Evolutionary conservation across 2,329 filamentous ascomycete genomes (phyloP).

Genomic region (Tolypocladium paradoxum): DNA sequence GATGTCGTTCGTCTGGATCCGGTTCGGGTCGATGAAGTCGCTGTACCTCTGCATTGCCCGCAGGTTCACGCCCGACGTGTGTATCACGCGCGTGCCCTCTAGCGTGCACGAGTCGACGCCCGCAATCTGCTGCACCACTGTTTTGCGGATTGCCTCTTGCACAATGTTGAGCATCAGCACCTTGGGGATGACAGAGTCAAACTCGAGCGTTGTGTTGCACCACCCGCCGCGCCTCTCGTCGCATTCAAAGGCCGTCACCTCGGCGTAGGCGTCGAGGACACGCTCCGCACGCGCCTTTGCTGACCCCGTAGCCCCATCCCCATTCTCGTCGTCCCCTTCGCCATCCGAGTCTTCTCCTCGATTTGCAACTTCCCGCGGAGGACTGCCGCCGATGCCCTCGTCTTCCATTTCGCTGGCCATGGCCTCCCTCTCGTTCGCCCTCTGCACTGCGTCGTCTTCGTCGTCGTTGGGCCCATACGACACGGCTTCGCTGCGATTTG

Average conservation of each 20-base stretch:
- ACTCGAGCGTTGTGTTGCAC: constrained; percentile 76
- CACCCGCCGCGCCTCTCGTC: constrained; percentile 62
- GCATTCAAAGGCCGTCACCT: constrained; percentile 70
- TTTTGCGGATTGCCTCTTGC: constrained; percentile 65
- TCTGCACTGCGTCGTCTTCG: constrained; percentile 68
- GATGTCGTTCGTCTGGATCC: constrained; percentile 86
- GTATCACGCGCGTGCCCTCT: constrained; percentile 49
- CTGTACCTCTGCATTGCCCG: constrained; percentile 82
- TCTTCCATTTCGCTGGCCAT: constrained; percentile 26
- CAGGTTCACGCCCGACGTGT: constrained; percentile 80
- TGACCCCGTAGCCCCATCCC: constrained; percentile 25
- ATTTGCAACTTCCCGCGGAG: constrained; percentile 19
- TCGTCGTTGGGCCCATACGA: constrained; percentile 92
- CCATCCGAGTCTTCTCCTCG: constrained; percentile 22
- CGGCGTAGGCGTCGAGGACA: constrained; percentile 50
- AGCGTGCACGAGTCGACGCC: constrained; percentile 64
- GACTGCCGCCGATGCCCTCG: constrained; percentile 43
- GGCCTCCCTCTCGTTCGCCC: constrained; percentile 24
- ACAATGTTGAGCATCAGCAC: constrained; percentile 87
- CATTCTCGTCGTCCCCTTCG: constrained; percentile 24
- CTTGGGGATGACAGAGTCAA: constrained; percentile 71
- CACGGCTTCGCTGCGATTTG: constrained; percentile 69
- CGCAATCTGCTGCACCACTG: constrained; percentile 78
- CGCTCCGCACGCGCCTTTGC: constrained; percentile 47
- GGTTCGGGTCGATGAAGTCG: constrained; percentile 76